Conservation (phyloP, 75 land plant genomes). For the Cupressus sempervirens region DNA sequence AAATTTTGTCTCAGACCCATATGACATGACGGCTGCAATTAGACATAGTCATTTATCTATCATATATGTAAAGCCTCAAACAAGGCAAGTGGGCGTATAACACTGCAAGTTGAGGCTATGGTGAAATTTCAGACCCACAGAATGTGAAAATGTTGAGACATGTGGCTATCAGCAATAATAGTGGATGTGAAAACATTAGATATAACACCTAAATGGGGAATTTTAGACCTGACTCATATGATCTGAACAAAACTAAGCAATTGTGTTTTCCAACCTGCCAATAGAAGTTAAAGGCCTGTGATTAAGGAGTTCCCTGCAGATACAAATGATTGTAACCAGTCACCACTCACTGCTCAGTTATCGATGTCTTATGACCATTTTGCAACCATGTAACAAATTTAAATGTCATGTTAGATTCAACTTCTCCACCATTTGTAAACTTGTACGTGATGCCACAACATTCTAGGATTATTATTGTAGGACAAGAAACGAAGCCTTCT, state of each 20-base stretch:
- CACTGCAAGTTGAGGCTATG: background rate
- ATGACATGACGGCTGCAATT: background rate
- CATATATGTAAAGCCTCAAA: background rate
- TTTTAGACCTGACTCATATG: background rate
- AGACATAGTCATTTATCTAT: background rate
- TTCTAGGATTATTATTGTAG: background rate
- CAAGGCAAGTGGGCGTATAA: background rate
- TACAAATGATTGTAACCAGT: background rate
- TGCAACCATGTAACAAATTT: background rate
- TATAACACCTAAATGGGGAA: background rate
- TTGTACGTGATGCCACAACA: background rate
- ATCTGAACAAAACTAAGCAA: background rate
- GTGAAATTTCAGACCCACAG: background rate
- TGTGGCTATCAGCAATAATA: background rate
- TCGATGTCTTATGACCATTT: background rate
- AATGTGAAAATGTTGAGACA: background rate
- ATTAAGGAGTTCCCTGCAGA: background rate
- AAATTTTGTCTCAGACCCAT: background rate
- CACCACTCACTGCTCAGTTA: background rate
- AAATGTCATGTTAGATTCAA: background rate
- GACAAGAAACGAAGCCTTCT: background rate
- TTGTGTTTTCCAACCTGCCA: background rate
- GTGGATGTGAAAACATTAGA: background rate
- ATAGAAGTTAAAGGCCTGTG: background rate
- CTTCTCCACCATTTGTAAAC: background rate